Percentiles rank a stretch among this genome's conserved stretches.
Evolutionary conservation across 441 rosid genomes (phyloP).

Genomic region (Gossypium gossypioides): DNA sequence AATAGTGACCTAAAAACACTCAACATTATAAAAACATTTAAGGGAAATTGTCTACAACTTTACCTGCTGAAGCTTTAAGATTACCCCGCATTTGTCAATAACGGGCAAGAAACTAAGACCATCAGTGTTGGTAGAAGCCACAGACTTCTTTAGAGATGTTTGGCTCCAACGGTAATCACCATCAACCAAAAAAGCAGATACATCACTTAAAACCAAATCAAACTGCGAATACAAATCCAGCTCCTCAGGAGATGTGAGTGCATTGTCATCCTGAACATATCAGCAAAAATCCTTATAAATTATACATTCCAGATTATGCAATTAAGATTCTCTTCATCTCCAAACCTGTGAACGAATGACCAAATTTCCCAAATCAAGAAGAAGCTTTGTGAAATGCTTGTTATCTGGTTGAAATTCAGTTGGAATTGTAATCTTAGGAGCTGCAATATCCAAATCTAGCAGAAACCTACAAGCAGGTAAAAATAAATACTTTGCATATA

Average conservation of each 20-base stretch:
- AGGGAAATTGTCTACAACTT: constrained; percentile 15
- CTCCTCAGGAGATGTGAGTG: constrained; percentile 41
- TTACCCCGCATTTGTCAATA: constrained; percentile 83
- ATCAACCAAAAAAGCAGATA: constrained; percentile 87
- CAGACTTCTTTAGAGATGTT: constrained; percentile 26
- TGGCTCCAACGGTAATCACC: constrained; percentile 82
- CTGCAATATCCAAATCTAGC: constrained; percentile 96
- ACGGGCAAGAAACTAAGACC: constrained; percentile 66
- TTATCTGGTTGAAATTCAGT: constrained; percentile 75
- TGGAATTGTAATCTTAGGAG: constrained; percentile 96
- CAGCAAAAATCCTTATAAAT: constrained; percentile 12
- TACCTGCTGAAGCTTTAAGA: constrained; percentile 90
- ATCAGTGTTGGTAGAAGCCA: constrained; percentile 25
- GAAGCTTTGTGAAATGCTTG: constrained; percentile 67
- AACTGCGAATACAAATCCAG: constrained; percentile 74
- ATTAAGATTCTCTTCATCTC: constrained; percentile 3
- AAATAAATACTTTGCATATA: not conserved
- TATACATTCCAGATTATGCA: constrained; percentile 9
- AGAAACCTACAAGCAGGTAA: constrained; percentile 56
- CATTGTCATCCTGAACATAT: constrained; percentile 59
- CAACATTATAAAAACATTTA: constrained; percentile 2
- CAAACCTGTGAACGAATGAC: constrained; percentile 79
- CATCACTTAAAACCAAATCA: constrained; percentile 88
- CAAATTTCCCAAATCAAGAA: constrained; percentile 93
- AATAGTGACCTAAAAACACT: constrained; percentile 12